A percentile compares a stretch with the other conserved stretches of the same genome.
phyloP scores from a whole-genome alignment of 2,329 filamentous ascomycete genomes.

The Pseudogymnoascus sp. region DNA sequence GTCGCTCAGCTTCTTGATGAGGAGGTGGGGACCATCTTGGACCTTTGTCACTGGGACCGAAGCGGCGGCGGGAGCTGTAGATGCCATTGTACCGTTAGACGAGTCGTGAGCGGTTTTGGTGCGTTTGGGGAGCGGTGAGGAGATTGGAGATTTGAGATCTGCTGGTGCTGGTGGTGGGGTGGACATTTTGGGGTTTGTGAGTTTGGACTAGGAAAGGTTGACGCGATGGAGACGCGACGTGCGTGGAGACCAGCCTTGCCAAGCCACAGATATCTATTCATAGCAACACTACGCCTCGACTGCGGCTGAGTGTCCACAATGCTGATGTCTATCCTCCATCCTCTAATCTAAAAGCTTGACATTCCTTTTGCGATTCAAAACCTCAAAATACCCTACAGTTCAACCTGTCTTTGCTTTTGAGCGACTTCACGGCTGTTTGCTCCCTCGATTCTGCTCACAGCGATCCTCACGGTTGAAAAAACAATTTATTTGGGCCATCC shows the following conservation, averaged over 20 bases:
- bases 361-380: neutral
- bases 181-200: constrained; percentile 5
- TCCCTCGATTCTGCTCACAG: neutral
- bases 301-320: too few species aligned
- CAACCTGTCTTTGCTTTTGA: neutral
- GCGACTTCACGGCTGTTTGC: neutral
- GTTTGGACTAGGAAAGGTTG: neutral
- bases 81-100: neutral
- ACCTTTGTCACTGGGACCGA: neutral
- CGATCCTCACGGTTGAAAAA: neutral
- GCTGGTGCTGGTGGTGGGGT: neutral
- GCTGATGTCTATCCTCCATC: neutral
- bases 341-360: neutral
- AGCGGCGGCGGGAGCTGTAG: neutral
- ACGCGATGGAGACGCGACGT: neutral
- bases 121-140: constrained; percentile 26
- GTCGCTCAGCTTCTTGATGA: constrained; percentile 77
- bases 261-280: too few species aligned
- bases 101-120: neutral
- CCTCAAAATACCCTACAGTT: neutral
- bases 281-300: too few species aligned
- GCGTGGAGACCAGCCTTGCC: too few species aligned
- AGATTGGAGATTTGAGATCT: constrained; percentile 19
- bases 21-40: constrained; percentile 21
- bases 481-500: constrained; percentile 1